These are phyloP conservation scores for Penicillium robsamsonii DNA, from an alignment of 495 filamentous ascomycete species.

Conservation along the genomic window DNA sequence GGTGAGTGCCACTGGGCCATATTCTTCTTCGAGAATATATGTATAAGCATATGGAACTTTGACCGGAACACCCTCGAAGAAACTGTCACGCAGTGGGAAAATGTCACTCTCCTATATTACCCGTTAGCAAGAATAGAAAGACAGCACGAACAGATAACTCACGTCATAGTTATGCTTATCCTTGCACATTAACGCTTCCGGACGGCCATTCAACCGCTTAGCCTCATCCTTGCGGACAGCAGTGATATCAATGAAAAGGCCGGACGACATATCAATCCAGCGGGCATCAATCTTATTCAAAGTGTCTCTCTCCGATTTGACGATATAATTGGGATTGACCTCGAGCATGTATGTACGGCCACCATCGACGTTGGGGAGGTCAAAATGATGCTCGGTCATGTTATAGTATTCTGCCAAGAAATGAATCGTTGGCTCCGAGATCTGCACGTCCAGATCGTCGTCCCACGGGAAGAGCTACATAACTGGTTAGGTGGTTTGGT, in stretches of 20 bases:
- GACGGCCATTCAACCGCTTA: conserved; percentile 30
- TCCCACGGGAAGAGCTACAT: conserved; percentile 57
- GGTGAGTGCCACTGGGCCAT: conserved; percentile 63
- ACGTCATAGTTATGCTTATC: conserved; percentile 55
- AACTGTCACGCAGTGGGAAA: conserved; percentile 72
- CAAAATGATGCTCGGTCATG: conserved; percentile 58
- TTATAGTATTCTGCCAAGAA: conserved; percentile 61
- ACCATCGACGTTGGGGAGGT: conserved; percentile 40
- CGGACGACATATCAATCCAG: conserved; percentile 61
- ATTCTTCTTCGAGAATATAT: conserved; percentile 70
- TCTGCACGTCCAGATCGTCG: conserved; percentile 59
- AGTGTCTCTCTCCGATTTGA: conserved; percentile 42
- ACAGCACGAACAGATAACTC: conserved; percentile 9
- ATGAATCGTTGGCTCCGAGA: conserved; percentile 54
- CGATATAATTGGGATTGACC: conserved; percentile 57
- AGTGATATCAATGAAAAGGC: conserved; percentile 61
- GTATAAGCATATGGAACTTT: conserved; percentile 75
- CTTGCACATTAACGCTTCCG: conserved; percentile 53
- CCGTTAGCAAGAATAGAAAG: neutral
- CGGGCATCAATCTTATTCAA: conserved; percentile 60
- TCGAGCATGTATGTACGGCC: conserved; percentile 56
- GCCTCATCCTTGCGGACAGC: conserved; percentile 49
- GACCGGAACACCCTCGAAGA: conserved; percentile 74
- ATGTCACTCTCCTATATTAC: conserved; percentile 56
- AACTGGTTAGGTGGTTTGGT: no score